phyloP scores from a whole-genome alignment of 305 asterid genomes.

The Solanum hybrid region DNA sequence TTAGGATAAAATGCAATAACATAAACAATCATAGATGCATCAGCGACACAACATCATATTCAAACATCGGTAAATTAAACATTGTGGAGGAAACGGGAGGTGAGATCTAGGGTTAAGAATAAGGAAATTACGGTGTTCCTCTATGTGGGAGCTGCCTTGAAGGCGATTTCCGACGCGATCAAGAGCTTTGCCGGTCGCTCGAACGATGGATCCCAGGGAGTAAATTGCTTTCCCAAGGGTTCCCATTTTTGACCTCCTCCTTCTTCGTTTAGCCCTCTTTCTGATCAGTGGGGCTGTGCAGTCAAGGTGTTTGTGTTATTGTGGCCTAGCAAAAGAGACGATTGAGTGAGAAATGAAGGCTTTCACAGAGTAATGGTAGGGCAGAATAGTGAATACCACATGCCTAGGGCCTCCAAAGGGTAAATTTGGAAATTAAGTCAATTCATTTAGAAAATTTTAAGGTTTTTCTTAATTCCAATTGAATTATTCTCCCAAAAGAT shows the following conservation, averaged over 20 bases:
- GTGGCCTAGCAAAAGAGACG: neutral
- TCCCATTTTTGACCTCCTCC: constrained; percentile 39
- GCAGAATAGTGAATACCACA: neutral
- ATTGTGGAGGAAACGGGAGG: neutral
- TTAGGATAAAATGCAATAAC: neutral
- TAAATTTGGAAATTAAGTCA: neutral
- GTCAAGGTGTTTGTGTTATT: neutral
- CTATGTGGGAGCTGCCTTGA: constrained; percentile 53
- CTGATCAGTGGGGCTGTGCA: constrained; percentile 4
- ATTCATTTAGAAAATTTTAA: neutral
- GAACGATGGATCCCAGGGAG: constrained; percentile 59
- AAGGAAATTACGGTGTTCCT: constrained; percentile 42
- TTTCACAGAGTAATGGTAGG: neutral
- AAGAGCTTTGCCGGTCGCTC: constrained; percentile 71
- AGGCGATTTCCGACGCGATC: constrained; percentile 73
- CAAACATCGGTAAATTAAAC: neutral
- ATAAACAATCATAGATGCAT: neutral
- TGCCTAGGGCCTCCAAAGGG: neutral
- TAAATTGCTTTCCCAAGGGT: constrained; percentile 63
- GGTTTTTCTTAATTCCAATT: neutral
- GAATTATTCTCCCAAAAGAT: neutral
- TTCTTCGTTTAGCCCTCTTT: constrained; percentile 1
- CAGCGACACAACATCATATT: neutral
- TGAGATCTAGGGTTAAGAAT: neutral
- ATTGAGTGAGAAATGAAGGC: neutral